Conservation (phyloP, 208 protist genomes). For the Trypanosomatidae sp. region DNA sequence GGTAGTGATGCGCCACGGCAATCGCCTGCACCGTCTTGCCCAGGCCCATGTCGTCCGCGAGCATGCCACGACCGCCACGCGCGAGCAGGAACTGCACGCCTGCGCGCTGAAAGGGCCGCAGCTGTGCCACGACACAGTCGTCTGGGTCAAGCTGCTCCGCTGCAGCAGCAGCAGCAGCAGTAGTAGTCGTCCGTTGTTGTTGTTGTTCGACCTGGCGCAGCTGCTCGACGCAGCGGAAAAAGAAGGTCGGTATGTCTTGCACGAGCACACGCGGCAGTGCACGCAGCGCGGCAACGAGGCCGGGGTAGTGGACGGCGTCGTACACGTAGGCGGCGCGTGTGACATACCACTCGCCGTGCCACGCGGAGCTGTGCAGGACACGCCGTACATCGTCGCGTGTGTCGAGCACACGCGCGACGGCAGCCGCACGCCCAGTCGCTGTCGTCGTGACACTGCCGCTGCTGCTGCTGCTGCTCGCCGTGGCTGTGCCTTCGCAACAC, state of each 20-base stretch:
- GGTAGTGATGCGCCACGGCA: constrained; percentile 84
- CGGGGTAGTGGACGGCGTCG: constrained; percentile 34
- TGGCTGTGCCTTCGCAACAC: constrained; percentile 11
- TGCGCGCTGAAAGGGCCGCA: constrained; percentile 67
- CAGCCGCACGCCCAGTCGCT: too few species aligned
- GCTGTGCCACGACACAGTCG: constrained; percentile 50
- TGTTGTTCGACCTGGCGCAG: too few species aligned
- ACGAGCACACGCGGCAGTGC: constrained; percentile 13
- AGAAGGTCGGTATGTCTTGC: constrained; percentile 66
- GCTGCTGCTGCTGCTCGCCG: too few species aligned
- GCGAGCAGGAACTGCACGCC: constrained; percentile 70
- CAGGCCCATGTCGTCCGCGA: constrained; percentile 95
- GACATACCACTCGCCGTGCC: constrained; percentile 38
- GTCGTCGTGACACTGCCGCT: too few species aligned
- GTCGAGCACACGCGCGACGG: too few species aligned
- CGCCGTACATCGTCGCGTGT: constrained; percentile 8
- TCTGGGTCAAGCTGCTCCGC: constrained; percentile 17
- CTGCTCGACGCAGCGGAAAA: constrained; percentile 51
- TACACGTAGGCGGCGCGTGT: constrained; percentile 46
- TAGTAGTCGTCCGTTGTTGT: too few species aligned
- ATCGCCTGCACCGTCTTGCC: constrained; percentile 96
- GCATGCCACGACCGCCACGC: constrained; percentile 78
- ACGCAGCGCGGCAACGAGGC: constrained; percentile 20
- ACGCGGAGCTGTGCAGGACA: constrained; percentile 29
- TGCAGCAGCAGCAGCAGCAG: too few species aligned